phyloP scores from a whole-genome alignment of 176 grass and related monocot species.

The Oryza longistaminata region DNA sequence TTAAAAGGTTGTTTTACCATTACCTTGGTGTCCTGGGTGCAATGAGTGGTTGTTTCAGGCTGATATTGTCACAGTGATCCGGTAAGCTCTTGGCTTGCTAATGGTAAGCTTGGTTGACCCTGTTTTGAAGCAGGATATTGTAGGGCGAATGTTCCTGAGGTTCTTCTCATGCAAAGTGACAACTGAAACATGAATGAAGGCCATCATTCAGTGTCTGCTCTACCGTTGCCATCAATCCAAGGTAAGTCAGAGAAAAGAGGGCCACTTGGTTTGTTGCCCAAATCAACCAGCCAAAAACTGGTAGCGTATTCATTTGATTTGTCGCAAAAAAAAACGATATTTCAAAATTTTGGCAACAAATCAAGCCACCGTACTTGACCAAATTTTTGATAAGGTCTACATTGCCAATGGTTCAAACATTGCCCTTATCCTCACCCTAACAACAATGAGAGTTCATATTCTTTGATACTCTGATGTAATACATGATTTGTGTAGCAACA shows the following conservation, averaged over 20 bases:
- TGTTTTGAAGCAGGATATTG: background rate
- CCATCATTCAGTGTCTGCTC: background rate
- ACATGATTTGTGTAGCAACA: background rate
- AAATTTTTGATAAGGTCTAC: background rate
- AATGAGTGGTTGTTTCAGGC: background rate
- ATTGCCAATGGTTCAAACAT: background rate
- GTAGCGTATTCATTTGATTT: background rate
- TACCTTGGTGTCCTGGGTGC: background rate
- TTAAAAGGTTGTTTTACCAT: background rate
- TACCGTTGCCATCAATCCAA: background rate
- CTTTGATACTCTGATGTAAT: background rate
- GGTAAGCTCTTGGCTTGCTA: background rate
- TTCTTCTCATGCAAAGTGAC: background rate
- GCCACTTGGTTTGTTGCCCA: background rate
- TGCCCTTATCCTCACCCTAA: background rate
- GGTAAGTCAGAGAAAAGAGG: background rate
- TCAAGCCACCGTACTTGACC: background rate
- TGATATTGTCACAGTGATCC: background rate
- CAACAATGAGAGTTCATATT: background rate
- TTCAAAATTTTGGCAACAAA: background rate
- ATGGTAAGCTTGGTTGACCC: background rate
- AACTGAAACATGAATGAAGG: background rate
- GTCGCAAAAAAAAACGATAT: background rate
- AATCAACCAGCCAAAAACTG: background rate
- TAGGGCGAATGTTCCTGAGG: background rate